Evolutionary conservation across 2,329 filamentous ascomycete species (phyloP).

Genomic region (Rosellinia necatrix): DNA sequence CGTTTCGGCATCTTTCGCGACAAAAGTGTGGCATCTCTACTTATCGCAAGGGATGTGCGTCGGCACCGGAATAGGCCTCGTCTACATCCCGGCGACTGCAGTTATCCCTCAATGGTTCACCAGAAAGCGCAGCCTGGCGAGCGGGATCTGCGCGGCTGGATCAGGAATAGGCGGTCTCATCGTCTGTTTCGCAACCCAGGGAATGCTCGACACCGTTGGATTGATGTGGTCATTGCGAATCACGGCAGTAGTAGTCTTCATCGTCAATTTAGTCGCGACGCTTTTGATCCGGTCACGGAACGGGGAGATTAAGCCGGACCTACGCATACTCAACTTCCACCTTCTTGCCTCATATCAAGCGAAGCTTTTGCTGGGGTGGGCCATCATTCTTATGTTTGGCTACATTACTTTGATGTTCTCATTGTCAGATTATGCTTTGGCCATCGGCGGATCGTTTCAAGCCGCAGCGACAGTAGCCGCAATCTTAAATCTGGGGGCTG

Average conservation of each 20-base stretch:
- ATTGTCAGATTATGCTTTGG: constrained; percentile 1
- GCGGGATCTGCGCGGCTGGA: constrained; percentile 10
- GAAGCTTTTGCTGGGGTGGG: constrained; percentile 1
- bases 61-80: constrained; percentile 2
- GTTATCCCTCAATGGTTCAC: constrained; percentile 14
- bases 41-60: constrained; percentile 7
- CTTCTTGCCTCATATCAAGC: background rate
- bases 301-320: background rate
- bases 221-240: constrained; percentile 9
- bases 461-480: constrained; percentile 6
- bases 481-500: constrained; percentile 2
- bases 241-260: background rate
- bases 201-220: background rate
- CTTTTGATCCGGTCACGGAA: constrained; percentile 5
- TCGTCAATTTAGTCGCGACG: constrained; percentile 1
- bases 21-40: constrained; percentile 10
- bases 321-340: background rate
- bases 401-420: constrained; percentile 15
- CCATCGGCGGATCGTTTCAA: constrained; percentile 3
- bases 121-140: constrained; percentile 2
- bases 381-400: constrained; percentile 12
- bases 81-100: constrained; percentile 8
- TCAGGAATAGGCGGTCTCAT: constrained; percentile 7
- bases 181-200: background rate
- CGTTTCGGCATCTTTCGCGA: constrained; percentile 6